A percentile compares a stretch with the other conserved stretches of the same genome.
phyloP scores from a whole-genome alignment of 208 protist genomes.

The Lotmaria passim region DNA sequence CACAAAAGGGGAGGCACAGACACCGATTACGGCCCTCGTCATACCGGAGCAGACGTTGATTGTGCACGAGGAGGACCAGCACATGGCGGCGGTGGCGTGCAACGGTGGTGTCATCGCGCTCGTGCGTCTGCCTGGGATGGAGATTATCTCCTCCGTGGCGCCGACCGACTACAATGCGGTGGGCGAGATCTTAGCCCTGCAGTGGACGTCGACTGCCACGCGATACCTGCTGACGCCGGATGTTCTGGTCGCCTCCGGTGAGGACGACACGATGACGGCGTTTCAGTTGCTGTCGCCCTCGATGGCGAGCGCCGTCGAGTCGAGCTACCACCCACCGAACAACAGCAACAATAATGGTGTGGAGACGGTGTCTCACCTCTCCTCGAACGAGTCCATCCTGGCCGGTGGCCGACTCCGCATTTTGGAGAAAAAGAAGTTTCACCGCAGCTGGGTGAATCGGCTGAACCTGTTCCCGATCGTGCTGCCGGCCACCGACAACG shows the following conservation, averaged over 20 bases:
- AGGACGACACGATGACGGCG: conserved; percentile 80
- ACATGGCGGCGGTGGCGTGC: conserved; percentile 70
- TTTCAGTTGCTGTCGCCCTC: conserved; percentile 56
- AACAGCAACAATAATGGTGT: conserved; percentile 22
- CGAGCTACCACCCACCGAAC: conserved; percentile 2
- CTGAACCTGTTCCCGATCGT: conserved; percentile 55
- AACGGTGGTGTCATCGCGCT: conserved; percentile 64
- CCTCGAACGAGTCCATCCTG: conserved; percentile 27
- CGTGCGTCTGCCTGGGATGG: conserved; percentile 59
- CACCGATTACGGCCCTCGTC: conserved; percentile 36
- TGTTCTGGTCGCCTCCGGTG: conserved; percentile 68
- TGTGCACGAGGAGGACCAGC: conserved; percentile 59
- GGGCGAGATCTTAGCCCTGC: conserved; percentile 66
- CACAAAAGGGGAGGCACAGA: background rate
- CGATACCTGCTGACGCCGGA: conserved; percentile 53
- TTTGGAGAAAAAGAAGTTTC: conserved; percentile 65
- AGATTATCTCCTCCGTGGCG: conserved; percentile 48
- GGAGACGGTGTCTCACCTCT: conserved; percentile 24
- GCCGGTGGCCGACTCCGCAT: conserved; percentile 40
- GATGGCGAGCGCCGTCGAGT: conserved; percentile 16
- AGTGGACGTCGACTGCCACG: conserved; percentile 59
- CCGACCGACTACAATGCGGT: conserved; percentile 72
- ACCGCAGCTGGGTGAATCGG: conserved; percentile 77
- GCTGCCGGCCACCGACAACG: conserved; percentile 20
- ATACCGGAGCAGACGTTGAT: conserved; percentile 40